Percentiles rank a stretch among this genome's conserved stretches.
These are phyloP conservation scores for Talaromyces sp. DNA, from an alignment of 2,329 filamentous ascomycete genomes.

Conservation along the genomic window DNA sequence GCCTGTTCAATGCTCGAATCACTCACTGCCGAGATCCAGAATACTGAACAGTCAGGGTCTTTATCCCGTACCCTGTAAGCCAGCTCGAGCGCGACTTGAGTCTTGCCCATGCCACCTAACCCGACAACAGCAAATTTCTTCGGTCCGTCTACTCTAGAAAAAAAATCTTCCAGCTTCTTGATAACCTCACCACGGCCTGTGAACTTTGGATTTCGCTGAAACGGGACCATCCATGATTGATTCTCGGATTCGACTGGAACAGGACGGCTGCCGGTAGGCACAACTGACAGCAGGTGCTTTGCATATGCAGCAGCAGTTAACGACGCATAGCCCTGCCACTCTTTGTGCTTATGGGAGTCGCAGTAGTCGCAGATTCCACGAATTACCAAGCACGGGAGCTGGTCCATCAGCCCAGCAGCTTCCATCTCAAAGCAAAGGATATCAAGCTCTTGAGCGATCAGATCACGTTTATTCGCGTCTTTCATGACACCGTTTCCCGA, in stretches of 20 bases:
- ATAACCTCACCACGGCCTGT: neutral
- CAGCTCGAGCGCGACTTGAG: constrained; percentile 4
- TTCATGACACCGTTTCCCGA: constrained; percentile 26
- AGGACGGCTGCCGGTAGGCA: neutral
- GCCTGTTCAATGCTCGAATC: constrained; percentile 18
- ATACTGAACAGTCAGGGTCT: constrained; percentile 11
- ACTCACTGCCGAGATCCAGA: constrained; percentile 13
- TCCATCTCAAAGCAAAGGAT: constrained; percentile 6
- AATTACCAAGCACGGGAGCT: neutral
- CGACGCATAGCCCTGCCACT: neutral
- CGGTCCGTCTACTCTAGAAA: neutral
- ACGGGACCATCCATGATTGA: constrained; percentile 20
- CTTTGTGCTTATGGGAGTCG: neutral
- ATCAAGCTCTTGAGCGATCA: neutral
- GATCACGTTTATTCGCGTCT: neutral
- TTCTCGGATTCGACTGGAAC: neutral
- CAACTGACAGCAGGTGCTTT: neutral
- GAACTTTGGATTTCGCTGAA: neutral
- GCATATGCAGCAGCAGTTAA: neutral
- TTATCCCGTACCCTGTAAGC: neutral
- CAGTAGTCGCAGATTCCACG: neutral
- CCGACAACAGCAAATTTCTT: neutral
- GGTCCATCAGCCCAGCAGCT: neutral
- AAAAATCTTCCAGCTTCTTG: neutral
- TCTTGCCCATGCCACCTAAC: constrained; percentile 13